phyloP scores from a whole-genome alignment of 345 rosid species.

The Eucalyptus cloeziana region DNA sequence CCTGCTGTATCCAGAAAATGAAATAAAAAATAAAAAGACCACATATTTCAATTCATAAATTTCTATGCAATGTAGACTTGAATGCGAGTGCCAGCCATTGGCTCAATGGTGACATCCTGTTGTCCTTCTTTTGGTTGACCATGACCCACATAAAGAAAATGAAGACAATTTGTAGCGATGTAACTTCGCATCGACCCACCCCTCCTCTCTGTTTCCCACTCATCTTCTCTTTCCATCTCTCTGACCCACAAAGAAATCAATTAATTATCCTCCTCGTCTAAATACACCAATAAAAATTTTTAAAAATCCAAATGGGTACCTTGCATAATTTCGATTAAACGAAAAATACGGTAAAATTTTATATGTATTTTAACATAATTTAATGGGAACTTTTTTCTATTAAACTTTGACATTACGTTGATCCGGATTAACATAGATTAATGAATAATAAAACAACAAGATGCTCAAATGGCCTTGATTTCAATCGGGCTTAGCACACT shows the following conservation, averaged over 20 bases:
- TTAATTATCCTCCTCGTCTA: neutral
- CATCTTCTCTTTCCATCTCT: neutral
- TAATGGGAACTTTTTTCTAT: neutral
- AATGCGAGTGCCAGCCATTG: neutral
- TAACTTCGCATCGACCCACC: neutral
- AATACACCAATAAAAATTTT: neutral
- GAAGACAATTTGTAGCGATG: neutral
- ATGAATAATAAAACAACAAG: neutral
- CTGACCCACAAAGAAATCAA: neutral
- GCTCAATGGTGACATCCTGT: neutral
- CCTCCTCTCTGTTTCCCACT: neutral
- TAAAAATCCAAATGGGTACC: neutral
- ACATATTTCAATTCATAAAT: neutral
- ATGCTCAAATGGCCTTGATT: neutral
- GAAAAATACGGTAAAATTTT: neutral
- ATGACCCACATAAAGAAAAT: neutral
- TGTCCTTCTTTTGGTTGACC: neutral
- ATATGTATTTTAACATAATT: neutral
- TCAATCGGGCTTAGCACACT: neutral
- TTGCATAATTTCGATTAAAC: neutral
- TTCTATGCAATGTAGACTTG: neutral
- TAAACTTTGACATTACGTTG: fast-evolving
- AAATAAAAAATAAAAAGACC: neutral
- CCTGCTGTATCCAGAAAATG: neutral
- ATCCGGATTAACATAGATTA: neutral